Base-by-base conservation (phyloP, 1,284 basidiomycete species). In the Malassezia dermatis region DNA sequence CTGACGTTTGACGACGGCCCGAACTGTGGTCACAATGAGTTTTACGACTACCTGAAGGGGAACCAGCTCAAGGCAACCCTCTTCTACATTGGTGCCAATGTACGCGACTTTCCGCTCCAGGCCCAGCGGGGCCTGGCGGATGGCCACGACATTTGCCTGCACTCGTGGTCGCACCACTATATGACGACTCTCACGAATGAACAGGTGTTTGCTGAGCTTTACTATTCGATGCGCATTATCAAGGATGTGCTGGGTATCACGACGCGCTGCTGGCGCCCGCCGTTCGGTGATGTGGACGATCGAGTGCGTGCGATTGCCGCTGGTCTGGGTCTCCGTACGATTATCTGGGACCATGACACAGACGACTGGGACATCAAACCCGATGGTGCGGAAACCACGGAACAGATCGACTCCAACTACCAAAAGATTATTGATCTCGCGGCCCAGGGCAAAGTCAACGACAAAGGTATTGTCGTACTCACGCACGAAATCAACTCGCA, bases 151-250 rank as follows among this genome's bases (percentile, higher is more conserved):
- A 62, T 70, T 23, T 70, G 67, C 46, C 59, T 65, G 12, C 66
- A 69, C 56, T 64, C 64, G 0, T 79, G 78, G 78, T 75, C 71
- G 6, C 78, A 79, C 60, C 73, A 67, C 60, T 77, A 77, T 67
- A 78, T 80, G 77, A 80, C 80, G 8, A 67, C 77, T 8, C 68
- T 80, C 48, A 75, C 54, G 76, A 55, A 78, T 69, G 78, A 80
- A 53, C 71, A 78, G 55, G 78, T 76, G 24, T 80, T 81, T 60
- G 79, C 79, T 34, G 80, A 81, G 69, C 75, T 81, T 17, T 81
- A 79, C 69, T 80, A 80, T 75, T 77, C 78, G 28, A 74, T 75
- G 56, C 74, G 78, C 65, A 71, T 69, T 49, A 79, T 80, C 77
- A 78, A 80, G 68, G 72, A 75, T 30, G 65, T 80, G 46, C 61